phyloP scores from a whole-genome alignment of 2,329 filamentous ascomycete species.

The Ustilaginoidea virens region DNA sequence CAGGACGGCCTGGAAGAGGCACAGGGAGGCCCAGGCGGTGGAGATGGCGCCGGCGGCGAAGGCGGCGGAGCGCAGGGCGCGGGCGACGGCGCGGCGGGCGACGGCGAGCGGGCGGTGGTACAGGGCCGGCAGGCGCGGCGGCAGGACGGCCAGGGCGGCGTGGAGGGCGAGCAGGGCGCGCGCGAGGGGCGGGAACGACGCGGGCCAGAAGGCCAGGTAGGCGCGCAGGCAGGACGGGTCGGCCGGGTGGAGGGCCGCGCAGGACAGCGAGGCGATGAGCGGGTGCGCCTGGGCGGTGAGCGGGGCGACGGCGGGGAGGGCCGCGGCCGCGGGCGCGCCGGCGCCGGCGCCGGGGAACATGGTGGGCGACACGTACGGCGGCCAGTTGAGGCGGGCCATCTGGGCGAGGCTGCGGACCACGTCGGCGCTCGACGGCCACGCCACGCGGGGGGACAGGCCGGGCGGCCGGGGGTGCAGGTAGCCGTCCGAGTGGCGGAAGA shows the following conservation, averaged over 20 bases:
- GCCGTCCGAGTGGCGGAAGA: conserved; percentile 58
- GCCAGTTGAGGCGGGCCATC: conserved; percentile 74
- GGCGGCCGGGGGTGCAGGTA: conserved; percentile 64
- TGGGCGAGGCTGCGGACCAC: conserved; percentile 69
- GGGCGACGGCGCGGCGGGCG: conserved; percentile 48
- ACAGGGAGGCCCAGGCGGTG: conserved; percentile 77
- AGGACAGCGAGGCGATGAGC: conserved; percentile 70
- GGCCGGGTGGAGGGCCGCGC: conserved; percentile 73
- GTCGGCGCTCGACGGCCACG: conserved; percentile 62
- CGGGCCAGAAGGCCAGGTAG: conserved; percentile 75
- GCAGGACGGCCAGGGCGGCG: conserved; percentile 43
- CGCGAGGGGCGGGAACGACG: conserved; percentile 63
- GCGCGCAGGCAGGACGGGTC: conserved; percentile 81
- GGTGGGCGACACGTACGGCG: conserved; percentile 72
- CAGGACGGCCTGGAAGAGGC: conserved; percentile 69
- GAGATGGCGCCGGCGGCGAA: conserved; percentile 70
- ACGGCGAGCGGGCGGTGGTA: conserved; percentile 54
- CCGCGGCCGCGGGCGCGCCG: conserved; percentile 44
- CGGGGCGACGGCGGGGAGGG: conserved; percentile 55
- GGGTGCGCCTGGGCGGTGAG: conserved; percentile 78
- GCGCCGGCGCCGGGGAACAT: conserved; percentile 60
- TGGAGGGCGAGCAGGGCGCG: conserved; percentile 67
- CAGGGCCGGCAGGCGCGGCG: conserved; percentile 53
- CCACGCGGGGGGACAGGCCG: conserved; percentile 47
- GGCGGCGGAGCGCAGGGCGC: conserved; percentile 57